Percentiles rank a stretch among this genome's conserved stretches.
These are phyloP conservation scores for Pseudocercospora ulei DNA, from an alignment of 2,329 filamentous ascomycete genomes.

Conservation along the genomic window DNA sequence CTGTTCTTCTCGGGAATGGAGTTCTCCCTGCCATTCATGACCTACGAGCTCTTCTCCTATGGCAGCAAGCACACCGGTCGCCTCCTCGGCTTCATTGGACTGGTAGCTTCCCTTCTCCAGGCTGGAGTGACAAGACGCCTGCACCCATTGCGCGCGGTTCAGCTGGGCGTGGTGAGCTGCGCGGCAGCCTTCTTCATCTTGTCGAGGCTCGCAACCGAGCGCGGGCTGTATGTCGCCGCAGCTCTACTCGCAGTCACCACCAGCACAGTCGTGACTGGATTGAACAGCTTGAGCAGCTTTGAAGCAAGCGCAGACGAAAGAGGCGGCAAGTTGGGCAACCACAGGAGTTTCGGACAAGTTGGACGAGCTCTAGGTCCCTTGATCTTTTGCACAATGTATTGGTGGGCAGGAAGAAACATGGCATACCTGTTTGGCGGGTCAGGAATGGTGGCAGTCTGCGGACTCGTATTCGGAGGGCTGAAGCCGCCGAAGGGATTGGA, in stretches of 20 bases:
- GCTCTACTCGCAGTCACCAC: conserved; percentile 79
- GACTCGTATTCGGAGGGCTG: conserved; percentile 60
- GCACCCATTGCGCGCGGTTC: conserved; percentile 68
- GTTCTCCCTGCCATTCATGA: conserved; percentile 95
- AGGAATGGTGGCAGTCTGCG: conserved; percentile 66
- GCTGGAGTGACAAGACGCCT: conserved; percentile 81
- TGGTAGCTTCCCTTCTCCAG: conserved; percentile 85
- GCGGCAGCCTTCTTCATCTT: conserved; percentile 72
- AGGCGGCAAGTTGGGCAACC: conserved; percentile 73
- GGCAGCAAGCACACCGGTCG: conserved; percentile 69
- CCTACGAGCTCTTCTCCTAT: conserved; percentile 83
- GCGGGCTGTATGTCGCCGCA: conserved; percentile 68
- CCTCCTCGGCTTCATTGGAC: conserved; percentile 79
- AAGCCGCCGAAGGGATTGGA: conserved; percentile 48
- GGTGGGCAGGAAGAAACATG: conserved; percentile 86
- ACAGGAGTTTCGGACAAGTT: conserved; percentile 73
- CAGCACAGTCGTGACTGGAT: conserved; percentile 84
- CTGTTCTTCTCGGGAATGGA: conserved; percentile 98
- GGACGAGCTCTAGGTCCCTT: conserved; percentile 79
- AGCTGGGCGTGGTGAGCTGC: conserved; percentile 67
- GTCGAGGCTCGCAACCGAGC: conserved; percentile 56
- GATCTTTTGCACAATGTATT: conserved; percentile 89
- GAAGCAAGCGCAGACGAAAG: conserved; percentile 72
- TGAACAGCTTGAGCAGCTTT: conserved; percentile 86
- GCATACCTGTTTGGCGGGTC: conserved; percentile 74